Conservation (phyloP, 2,329 filamentous ascomycete species). For the Pyrenochaeta sp. region DNA sequence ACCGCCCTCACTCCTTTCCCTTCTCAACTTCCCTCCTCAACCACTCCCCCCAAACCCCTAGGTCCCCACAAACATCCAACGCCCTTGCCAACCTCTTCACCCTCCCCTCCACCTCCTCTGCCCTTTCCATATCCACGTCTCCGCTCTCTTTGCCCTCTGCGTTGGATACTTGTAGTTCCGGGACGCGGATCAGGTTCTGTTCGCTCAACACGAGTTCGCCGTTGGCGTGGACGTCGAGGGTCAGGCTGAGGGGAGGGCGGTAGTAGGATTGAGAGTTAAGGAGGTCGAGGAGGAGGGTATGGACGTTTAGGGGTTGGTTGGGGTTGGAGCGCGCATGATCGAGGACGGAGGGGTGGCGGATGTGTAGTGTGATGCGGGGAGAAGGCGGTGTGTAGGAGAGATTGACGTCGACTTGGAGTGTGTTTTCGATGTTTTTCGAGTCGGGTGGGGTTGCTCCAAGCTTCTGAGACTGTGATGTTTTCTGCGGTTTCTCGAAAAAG, state of each 20-base stretch:
- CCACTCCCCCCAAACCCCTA: slow-evolving; percentile 63
- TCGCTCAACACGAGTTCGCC: slow-evolving; percentile 65
- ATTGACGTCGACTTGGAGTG: slow-evolving; percentile 37
- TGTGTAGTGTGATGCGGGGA: slow-evolving; percentile 40
- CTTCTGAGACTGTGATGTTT: too few relatives aligned
- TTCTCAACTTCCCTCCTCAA: slow-evolving; percentile 35
- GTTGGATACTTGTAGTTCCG: slow-evolving; percentile 10
- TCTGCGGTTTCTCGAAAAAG: slow-evolving; percentile 54
- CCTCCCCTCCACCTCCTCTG: slow-evolving; percentile 25
- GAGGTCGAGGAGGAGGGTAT: slow-evolving; percentile 24
- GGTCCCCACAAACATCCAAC: slow-evolving; percentile 57
- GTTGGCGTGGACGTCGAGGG: slow-evolving; percentile 66
- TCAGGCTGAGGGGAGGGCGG: slow-evolving; percentile 59
- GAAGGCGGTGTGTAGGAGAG: slow-evolving; percentile 42
- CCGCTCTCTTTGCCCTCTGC: background rate
- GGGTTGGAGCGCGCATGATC: too few relatives aligned
- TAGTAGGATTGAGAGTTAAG: slow-evolving; percentile 46
- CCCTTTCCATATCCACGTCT: slow-evolving; percentile 39
- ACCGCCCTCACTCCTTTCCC: background rate
- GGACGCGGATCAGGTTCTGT: slow-evolving; percentile 60
- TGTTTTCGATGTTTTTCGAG: slow-evolving; percentile 43
- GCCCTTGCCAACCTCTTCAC: slow-evolving; percentile 51
- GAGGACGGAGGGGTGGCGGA: slow-evolving; percentile 43
- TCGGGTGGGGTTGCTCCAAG: too few relatives aligned
- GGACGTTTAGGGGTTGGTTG: too few relatives aligned